These are phyloP conservation scores for Coemansia sp. DNA, from an alignment of 192 early-diverging fungal genomes.

Conservation along the genomic window DNA sequence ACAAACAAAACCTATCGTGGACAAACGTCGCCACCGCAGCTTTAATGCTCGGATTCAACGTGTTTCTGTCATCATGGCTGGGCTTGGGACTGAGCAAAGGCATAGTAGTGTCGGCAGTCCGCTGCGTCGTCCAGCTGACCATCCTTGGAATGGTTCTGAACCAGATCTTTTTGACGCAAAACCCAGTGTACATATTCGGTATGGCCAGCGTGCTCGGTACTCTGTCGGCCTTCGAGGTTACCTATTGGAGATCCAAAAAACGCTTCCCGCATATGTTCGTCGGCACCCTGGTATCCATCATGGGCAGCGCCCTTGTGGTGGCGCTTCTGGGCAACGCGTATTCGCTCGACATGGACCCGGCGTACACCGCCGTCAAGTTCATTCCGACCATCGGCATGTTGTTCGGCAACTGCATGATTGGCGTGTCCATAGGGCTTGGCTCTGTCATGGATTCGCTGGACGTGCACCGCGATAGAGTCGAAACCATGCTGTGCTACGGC, in stretches of 20 bases:
- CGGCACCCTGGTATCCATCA: slow-evolving; percentile 54
- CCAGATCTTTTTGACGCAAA: slow-evolving; percentile 66
- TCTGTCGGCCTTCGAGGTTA: slow-evolving; percentile 68
- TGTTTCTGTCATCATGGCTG: slow-evolving; percentile 61
- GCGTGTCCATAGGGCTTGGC: slow-evolving; percentile 68
- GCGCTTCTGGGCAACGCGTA: slow-evolving; percentile 48
- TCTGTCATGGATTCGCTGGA: slow-evolving; percentile 63
- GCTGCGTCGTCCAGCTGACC: slow-evolving; percentile 79
- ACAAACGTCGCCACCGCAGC: slow-evolving; percentile 64
- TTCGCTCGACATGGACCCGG: slow-evolving; percentile 70
- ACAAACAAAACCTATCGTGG: too few relatives aligned
- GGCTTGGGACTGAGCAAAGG: slow-evolving; percentile 67
- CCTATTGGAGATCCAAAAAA: slow-evolving; percentile 71
- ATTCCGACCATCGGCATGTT: slow-evolving; percentile 90
- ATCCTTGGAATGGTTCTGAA: slow-evolving; percentile 72
- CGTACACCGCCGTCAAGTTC: slow-evolving; percentile 73
- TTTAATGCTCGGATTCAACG: slow-evolving; percentile 60
- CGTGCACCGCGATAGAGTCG: slow-evolving; percentile 54
- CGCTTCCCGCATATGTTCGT: slow-evolving; percentile 75
- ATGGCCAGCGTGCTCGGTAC: slow-evolving; percentile 65
- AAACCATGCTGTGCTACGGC: slow-evolving; percentile 70
- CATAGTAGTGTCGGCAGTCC: slow-evolving; percentile 66
- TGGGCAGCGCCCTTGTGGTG: slow-evolving; percentile 18
- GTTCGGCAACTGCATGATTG: slow-evolving; percentile 78
- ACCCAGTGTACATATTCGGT: slow-evolving; percentile 61